These are phyloP conservation scores for Amanita molliuscula DNA, from an alignment of 768 basidiomycete species.

Conservation along the genomic window DNA sequence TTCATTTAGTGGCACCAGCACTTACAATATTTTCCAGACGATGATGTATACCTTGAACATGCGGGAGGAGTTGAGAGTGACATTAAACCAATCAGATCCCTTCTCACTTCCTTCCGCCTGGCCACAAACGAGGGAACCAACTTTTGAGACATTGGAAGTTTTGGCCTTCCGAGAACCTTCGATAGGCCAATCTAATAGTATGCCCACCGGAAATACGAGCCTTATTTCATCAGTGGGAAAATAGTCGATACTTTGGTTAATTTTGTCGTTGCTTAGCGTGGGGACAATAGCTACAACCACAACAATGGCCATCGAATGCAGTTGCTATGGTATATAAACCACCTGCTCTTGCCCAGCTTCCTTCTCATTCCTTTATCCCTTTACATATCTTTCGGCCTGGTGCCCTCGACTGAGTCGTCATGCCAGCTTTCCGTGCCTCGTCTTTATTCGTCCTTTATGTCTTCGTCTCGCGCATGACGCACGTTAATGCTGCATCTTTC, in stretches of 20 bases:
- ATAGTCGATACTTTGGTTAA: too few species aligned
- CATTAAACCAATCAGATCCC: background rate
- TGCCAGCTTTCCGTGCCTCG: slow-evolving; percentile 8
- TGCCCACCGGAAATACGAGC: too few species aligned
- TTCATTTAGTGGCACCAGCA: too few species aligned
- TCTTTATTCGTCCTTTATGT: slow-evolving; percentile 12
- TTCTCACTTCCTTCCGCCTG: background rate
- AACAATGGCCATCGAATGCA: background rate
- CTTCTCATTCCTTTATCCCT: background rate
- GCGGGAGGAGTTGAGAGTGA: background rate
- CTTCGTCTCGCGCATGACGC: slow-evolving; percentile 16
- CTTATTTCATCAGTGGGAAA: too few species aligned
- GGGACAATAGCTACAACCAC: too few species aligned
- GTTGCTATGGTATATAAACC: slow-evolving; percentile 3
- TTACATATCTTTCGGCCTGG: slow-evolving; percentile 2
- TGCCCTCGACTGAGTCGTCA: slow-evolving; percentile 1
- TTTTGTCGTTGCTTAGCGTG: too few species aligned
- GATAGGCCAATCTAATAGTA: too few species aligned
- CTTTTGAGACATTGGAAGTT: too few species aligned
- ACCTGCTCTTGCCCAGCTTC: background rate
- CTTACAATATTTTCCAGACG: background rate
- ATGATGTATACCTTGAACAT: slow-evolving; percentile 8
- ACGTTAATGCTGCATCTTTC: slow-evolving; percentile 25
- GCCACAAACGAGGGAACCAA: too few species aligned
- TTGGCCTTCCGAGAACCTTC: too few species aligned